phyloP scores from a whole-genome alignment of 2,329 filamentous ascomycete genomes.

The Chaetomiaceae sp. region DNA sequence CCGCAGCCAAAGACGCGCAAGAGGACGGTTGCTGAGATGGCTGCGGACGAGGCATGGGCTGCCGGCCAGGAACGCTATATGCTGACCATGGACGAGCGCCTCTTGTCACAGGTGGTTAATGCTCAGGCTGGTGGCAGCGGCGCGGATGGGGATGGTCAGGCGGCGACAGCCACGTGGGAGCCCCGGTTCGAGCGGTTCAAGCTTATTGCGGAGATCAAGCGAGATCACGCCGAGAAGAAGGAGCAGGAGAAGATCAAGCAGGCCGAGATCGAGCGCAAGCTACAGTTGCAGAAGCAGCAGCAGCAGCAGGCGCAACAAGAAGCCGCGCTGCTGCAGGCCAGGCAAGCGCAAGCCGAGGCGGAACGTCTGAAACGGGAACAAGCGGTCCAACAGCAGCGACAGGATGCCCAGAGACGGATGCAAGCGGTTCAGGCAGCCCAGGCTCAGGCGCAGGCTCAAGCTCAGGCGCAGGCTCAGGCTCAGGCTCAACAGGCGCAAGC shows the following conservation, averaged over 20 bases:
- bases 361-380: constrained; percentile 39
- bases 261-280: constrained; percentile 50
- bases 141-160: constrained; percentile 66
- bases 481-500: constrained; percentile 26
- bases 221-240: constrained; percentile 68
- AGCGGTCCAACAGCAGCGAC: constrained; percentile 28
- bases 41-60: constrained; percentile 85
- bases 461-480: constrained; percentile 25
- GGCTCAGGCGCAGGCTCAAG: constrained; percentile 28
- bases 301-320: constrained; percentile 41
- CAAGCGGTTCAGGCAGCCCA: constrained; percentile 19
- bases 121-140: constrained; percentile 53
- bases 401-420: constrained; percentile 24
- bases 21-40: constrained; percentile 88
- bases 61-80: constrained; percentile 88
- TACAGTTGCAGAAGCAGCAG: constrained; percentile 44
- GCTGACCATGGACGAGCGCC: constrained; percentile 82
- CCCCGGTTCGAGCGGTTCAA: constrained; percentile 88
- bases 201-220: constrained; percentile 76
- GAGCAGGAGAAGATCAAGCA: constrained; percentile 69
- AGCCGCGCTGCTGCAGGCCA: constrained; percentile 27
- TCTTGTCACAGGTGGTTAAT: constrained; percentile 54
- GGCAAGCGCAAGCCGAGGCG: constrained; percentile 31
- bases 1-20: constrained; percentile 86
- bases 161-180: constrained; percentile 68